phyloP scores from a whole-genome alignment of 2,329 filamentous ascomycete genomes.

The Sporothrix sp. region DNA sequence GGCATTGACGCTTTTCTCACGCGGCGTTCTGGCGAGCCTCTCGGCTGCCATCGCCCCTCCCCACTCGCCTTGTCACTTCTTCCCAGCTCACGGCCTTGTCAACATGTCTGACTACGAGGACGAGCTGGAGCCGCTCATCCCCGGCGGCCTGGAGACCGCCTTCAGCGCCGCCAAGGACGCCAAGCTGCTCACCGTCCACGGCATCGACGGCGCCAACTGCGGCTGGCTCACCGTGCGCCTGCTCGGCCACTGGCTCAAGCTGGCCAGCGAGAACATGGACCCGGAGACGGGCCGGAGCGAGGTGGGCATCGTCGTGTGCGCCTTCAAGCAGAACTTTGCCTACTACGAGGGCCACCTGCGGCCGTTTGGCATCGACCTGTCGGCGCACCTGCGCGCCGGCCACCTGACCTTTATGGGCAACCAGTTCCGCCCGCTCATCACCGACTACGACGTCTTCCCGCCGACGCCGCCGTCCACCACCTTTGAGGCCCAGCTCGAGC shows the following conservation, averaged over 20 bases:
- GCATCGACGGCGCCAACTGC: slow-evolving; percentile 7
- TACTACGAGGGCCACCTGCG: slow-evolving; percentile 12
- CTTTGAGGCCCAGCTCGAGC: slow-evolving; percentile 10
- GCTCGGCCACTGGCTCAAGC: slow-evolving; percentile 15
- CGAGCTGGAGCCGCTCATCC: no score
- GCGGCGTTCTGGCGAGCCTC: no score
- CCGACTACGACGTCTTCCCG: neutral
- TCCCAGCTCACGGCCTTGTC: neutral
- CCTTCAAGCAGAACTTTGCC: slow-evolving; percentile 14
- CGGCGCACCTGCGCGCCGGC: slow-evolving; percentile 10
- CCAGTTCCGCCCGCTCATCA: slow-evolving; percentile 8
- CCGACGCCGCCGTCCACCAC: slow-evolving; percentile 1
- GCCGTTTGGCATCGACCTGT: slow-evolving; percentile 15
- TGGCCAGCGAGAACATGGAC: slow-evolving; percentile 3
- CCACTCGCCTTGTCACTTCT: neutral
- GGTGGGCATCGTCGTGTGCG: slow-evolving; percentile 15
- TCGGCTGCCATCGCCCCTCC: no score
- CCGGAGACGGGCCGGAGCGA: neutral
- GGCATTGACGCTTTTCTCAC: no score
- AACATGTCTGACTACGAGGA: neutral
- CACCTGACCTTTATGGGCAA: slow-evolving; percentile 14
- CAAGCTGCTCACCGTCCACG: slow-evolving; percentile 6
- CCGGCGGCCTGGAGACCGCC: neutral
- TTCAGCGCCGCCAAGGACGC: slow-evolving; percentile 7
- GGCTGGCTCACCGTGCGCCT: slow-evolving; percentile 15